A percentile compares a stretch with the other conserved stretches of the same genome.
Conservation (phyloP, 148 eudicot species). For the Rhododendron vialii region DNA sequence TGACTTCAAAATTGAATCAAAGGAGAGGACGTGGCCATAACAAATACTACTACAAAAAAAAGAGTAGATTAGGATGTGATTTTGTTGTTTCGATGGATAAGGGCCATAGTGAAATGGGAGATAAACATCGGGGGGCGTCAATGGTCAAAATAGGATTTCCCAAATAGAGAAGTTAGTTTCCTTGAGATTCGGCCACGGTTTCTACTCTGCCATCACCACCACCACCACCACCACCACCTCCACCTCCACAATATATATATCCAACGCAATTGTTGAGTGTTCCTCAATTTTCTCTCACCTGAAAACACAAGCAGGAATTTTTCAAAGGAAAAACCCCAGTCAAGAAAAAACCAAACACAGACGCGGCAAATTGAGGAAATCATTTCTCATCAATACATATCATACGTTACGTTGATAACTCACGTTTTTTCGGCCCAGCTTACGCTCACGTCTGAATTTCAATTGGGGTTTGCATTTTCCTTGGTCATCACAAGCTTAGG, state of each 20-base stretch:
- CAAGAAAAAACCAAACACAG: neutral
- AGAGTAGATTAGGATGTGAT: neutral
- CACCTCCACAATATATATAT: neutral
- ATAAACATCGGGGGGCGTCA: neutral
- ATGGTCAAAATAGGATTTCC: neutral
- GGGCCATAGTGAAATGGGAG: neutral
- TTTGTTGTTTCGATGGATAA: neutral
- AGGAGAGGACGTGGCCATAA: neutral
- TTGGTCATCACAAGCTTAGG: neutral
- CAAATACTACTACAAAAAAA: neutral
- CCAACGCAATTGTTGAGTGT: neutral
- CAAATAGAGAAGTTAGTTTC: conserved; percentile 1
- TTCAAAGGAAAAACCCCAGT: neutral
- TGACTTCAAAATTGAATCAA: neutral
- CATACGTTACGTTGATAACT: too few relatives aligned
- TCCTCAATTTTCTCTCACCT: neutral
- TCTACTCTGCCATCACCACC: neutral
- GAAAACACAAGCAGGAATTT: neutral
- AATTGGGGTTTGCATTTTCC: neutral
- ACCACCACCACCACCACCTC: neutral
- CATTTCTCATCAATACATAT: neutral
- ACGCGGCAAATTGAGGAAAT: neutral
- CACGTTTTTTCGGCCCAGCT: neutral
- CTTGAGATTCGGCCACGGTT: conserved; percentile 15
- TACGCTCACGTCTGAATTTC: neutral